A percentile compares a stretch with the other conserved stretches of the same genome.
Evolutionary conservation across 2,329 filamentous ascomycete species (phyloP).

Genomic region (Blumeria graminis): DNA sequence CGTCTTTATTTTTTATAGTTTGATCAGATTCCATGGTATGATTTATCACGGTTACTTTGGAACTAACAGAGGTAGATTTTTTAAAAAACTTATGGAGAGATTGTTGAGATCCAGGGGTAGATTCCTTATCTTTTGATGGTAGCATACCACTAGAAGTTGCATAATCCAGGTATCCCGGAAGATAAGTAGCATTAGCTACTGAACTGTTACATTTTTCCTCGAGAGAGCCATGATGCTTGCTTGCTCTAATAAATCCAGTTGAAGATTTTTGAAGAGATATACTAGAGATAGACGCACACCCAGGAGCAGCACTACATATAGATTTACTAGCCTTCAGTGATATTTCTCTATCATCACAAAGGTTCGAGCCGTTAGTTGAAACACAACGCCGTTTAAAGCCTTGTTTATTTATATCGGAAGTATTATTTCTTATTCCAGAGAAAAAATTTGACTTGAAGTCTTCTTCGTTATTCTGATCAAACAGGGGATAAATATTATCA

Average conservation of each 20-base stretch:
- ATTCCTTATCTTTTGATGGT: background rate
- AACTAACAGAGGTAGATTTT: conserved; percentile 6
- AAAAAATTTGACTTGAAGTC: conserved; percentile 17
- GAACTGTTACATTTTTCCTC: conserved; percentile 3
- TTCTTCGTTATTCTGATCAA: conserved; percentile 25
- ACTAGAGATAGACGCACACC: conserved; percentile 34
- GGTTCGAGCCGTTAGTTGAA: conserved; percentile 3
- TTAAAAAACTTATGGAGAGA: background rate
- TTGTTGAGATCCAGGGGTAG: background rate
- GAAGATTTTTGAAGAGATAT: conserved; percentile 19
- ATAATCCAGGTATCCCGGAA: too few species aligned
- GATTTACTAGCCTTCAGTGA: conserved; percentile 12
- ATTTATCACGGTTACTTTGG: background rate
- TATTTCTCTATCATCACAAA: conserved; percentile 1
- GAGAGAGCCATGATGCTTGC: conserved; percentile 13
- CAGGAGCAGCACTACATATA: conserved; percentile 35
- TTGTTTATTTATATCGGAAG: conserved; percentile 8
- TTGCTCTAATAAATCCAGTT: conserved; percentile 12
- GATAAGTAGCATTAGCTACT: too few species aligned
- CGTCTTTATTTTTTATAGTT: background rate
- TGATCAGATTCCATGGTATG: background rate
- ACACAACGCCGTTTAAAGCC: conserved; percentile 12
- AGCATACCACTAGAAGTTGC: too few species aligned
- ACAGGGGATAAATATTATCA: conserved; percentile 43
- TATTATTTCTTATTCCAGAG: conserved; percentile 8